Evolutionary conservation across 257 asterid genomes (phyloP), one percentile per base, ranked within the genome.

Genomic region (Avicennia marina): DNA sequence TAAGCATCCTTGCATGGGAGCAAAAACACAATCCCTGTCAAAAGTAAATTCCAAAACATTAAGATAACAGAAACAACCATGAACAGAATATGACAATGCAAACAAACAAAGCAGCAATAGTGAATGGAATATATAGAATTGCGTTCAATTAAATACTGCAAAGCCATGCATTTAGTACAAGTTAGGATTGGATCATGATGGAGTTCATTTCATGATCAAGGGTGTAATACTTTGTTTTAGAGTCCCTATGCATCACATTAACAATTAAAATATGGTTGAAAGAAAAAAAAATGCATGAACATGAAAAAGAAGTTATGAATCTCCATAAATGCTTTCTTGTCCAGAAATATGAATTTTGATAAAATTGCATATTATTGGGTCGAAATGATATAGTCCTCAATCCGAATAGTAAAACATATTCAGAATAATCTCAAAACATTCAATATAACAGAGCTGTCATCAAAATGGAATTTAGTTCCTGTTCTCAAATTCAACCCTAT

Each of bases 1-100:
- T 36, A 33, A 18, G 19, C 31, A 33, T 36, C 42, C 31, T n/a
- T 10, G 9, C 24, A 24, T 11, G 27, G 27, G 33, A 26, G 47
- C 46, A 36, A 22, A 49, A 56, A 39, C 43, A 47, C 36, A 40
- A 12, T 27, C 29, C 54, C 39, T 48, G 71, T 51, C 17, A 27
- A 20, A 52, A 31, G 34, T 19, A 41, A 31, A 40, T 13, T 25
- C 1, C 11, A 11, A 27, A 25, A 11, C 12, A 15, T 22, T 24
- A 49, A 60, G 11, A 53, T 53, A 19, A 53, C 11, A n/a, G 45
- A 53, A 54, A 22, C 24, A 39, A 47, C 25, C 29, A 2, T 21
- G 4, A 27, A 25, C 45, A n/a, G 11, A 43, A 31, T 12, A 32
- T 3, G 17, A 11, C 15, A 4, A 15, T 1, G 17, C 11, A 18